Percentiles rank a stretch among this genome's conserved stretches.
Evolutionary conservation across 441 rosid species (phyloP).

Genomic region (Geranium incanum): DNA sequence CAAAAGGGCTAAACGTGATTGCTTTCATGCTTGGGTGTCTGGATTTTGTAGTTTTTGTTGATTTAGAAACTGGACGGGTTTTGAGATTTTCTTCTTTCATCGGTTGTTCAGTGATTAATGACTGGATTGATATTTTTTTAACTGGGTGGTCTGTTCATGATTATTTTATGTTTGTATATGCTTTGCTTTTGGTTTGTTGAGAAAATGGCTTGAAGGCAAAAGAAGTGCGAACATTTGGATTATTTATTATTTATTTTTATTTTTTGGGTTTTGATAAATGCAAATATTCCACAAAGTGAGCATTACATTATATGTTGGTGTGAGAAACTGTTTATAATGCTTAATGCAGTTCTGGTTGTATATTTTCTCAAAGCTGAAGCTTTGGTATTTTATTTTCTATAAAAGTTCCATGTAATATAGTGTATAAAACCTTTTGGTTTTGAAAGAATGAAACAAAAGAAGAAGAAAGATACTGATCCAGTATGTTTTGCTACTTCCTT

Average conservation of each 20-base stretch:
- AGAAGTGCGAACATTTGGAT: background rate
- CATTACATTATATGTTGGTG: background rate
- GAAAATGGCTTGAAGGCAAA: background rate
- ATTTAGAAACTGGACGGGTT: too few relatives aligned
- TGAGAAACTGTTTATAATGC: background rate
- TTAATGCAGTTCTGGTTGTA: background rate
- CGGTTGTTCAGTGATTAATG: too few relatives aligned
- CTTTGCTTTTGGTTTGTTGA: background rate
- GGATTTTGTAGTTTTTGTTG: too few relatives aligned
- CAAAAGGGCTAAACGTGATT: too few relatives aligned
- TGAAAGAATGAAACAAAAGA: too few relatives aligned
- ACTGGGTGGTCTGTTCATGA: too few relatives aligned
- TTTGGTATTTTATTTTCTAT: background rate
- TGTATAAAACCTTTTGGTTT: background rate
- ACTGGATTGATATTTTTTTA: too few relatives aligned
- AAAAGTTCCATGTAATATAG: background rate
- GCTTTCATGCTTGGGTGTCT: too few relatives aligned
- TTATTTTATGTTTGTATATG: too few relatives aligned
- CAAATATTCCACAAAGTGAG: background rate
- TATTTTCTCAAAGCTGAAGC: background rate
- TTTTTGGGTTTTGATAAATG: background rate
- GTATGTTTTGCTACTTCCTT: too few relatives aligned
- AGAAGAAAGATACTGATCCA: background rate
- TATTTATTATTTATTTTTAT: too few relatives aligned
- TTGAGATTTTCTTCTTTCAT: too few relatives aligned